These are phyloP conservation scores for Salix udensis DNA, from an alignment of 345 rosid species.

Conservation along the genomic window DNA sequence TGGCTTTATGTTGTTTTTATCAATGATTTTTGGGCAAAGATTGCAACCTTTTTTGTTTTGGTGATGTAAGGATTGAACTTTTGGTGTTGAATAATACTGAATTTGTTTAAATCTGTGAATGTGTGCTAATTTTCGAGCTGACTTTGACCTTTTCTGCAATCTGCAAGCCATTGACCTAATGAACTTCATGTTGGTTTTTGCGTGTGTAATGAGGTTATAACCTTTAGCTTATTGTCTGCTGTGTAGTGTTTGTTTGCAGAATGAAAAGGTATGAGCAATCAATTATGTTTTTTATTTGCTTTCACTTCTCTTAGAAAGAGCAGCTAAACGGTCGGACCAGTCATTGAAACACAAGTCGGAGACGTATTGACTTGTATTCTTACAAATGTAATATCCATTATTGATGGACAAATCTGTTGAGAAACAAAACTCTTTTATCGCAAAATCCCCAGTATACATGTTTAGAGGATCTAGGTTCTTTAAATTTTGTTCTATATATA, in stretches of 20 bases:
- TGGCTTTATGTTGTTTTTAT: background rate
- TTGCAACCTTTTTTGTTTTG: background rate
- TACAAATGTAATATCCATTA: no score
- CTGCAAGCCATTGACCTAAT: background rate
- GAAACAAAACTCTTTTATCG: no score
- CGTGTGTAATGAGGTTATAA: background rate
- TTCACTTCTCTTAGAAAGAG: conserved; percentile 12
- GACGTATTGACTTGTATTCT: background rate
- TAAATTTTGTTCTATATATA: background rate
- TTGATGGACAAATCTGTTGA: no score
- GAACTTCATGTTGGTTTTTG: background rate
- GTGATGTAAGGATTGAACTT: background rate
- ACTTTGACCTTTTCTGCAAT: background rate
- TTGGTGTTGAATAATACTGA: background rate
- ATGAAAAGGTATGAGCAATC: background rate
- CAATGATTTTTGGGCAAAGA: background rate
- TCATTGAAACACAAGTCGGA: background rate
- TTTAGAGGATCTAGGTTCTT: background rate
- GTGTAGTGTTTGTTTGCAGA: background rate
- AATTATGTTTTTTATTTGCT: conserved; percentile 6
- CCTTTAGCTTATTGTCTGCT: background rate
- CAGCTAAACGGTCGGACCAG: background rate
- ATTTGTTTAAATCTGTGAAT: background rate
- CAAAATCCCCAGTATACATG: background rate
- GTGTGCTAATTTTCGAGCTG: background rate